Percentiles rank a stretch among this genome's conserved stretches.
phyloP scores from a whole-genome alignment of 768 basidiomycete species.

The Krasilnikovozyma curviuscula region DNA sequence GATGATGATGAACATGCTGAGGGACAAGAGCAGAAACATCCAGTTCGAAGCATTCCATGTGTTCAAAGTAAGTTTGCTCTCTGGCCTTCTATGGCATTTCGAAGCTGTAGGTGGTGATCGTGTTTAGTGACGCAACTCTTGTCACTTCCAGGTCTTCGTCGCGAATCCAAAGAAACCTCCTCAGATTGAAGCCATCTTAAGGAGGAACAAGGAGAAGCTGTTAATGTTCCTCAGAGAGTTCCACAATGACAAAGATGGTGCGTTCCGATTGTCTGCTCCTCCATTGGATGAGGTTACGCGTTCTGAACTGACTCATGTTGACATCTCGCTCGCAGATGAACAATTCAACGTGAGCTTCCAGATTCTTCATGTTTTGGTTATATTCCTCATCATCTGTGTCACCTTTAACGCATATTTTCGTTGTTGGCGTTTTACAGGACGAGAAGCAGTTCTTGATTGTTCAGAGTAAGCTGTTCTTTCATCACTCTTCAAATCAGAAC shows the following conservation, averaged over 20 bases:
- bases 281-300: too few relatives aligned
- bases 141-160: slow-evolving; percentile 94
- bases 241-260: slow-evolving; percentile 93
- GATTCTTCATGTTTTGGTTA: background rate
- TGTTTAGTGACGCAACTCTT: too few relatives aligned
- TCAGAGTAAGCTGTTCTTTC: slow-evolving; percentile 35
- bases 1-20: slow-evolving; percentile 99
- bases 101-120: too few relatives aligned
- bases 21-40: slow-evolving; percentile 98
- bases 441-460: slow-evolving; percentile 92
- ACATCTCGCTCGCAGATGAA: too few relatives aligned
- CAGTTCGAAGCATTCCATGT: slow-evolving; percentile 99
- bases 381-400: background rate
- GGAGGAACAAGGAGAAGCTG: slow-evolving; percentile 85
- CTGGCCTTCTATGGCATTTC: too few relatives aligned
- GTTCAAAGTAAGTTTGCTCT: slow-evolving; percentile 65
- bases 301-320: too few relatives aligned
- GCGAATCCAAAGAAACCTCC: slow-evolving; percentile 98
- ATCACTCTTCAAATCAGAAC: too few relatives aligned
- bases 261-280: slow-evolving; percentile 9
- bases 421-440: slow-evolving; percentile 32
- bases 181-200: slow-evolving; percentile 74
- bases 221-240: slow-evolving; percentile 74
- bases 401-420: too few relatives aligned
- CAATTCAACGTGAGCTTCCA: slow-evolving; percentile 56